Base-by-base conservation (phyloP, 495 filamentous ascomycete genomes). In the Geoglossum glabrum region DNA sequence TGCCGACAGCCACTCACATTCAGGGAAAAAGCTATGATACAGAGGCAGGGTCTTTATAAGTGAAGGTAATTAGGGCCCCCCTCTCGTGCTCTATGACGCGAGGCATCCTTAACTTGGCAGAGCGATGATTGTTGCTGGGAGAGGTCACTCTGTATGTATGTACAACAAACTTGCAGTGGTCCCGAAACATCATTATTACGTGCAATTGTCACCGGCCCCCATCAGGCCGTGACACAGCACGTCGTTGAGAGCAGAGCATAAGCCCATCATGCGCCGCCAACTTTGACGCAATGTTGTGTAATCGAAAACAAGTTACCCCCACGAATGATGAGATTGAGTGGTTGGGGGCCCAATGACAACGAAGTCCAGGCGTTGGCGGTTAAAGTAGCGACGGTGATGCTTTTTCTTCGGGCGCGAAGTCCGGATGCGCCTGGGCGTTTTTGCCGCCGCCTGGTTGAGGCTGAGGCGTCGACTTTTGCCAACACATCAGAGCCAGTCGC, bases 401-500 rank as follows among this genome's bases (percentile, higher is more conserved):
- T 50, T 50, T 50, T 50, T 50, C 46, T 17, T 23, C 46, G 46
- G 46, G 46, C 46, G 46, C 46, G 19, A 50, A 50, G 46, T 3
- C 46, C 46, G 46, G 46, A 50, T 50, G 46, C 46, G 7, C 7
- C 46, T 25, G 7, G 26, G 21, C 7, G 43, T 47, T 47, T 34
- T 34, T n/a, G 31, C 31, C 31, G 31, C 31, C 31, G 31, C 31
- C 31, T 34, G 31, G 15, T 3, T 50, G 46, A 50, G 46, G 46
- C 46, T 50, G 46, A 50, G 46, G 17, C 46, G 9, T 40, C 13
- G 46, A 28, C n/a, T n/a, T n/a, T n/a, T 50, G 46, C 21, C 46
- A 50, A 50, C 46, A 9, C 46, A 50, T 50, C 46, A 50, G 46
- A 50, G 46, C 46, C 46, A 50, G 46, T 50, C 36, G 36, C 36